Conservation (phyloP, 257 asterid genomes). For the Thymus quinquecostatus region DNA sequence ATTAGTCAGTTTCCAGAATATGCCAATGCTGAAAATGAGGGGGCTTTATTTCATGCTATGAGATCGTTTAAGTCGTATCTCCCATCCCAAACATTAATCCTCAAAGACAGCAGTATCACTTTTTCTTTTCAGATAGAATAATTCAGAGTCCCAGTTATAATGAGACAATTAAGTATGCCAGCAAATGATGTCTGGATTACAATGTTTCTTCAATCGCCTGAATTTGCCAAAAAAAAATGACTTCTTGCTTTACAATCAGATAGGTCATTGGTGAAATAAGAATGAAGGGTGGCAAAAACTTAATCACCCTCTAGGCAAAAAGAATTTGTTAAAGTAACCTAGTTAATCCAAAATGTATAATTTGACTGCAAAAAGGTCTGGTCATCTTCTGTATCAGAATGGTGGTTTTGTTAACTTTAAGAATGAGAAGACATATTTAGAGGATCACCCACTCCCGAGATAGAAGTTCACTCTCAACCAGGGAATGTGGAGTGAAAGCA, state of each 20-base stretch:
- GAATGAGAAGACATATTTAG: not conserved
- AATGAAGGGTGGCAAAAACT: not conserved
- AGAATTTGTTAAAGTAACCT: not conserved
- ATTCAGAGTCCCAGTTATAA: not conserved
- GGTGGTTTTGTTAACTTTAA: not conserved
- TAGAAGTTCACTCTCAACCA: conserved; percentile 5
- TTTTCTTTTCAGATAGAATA: not conserved
- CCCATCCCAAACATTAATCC: conserved; percentile 12
- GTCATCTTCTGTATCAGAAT: not conserved
- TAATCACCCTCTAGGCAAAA: not conserved
- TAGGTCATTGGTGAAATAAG: not conserved
- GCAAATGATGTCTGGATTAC: not conserved
- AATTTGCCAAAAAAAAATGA: not conserved
- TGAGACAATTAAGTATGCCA: not conserved
- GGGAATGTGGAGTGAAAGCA: conserved; percentile 15
- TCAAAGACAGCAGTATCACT: not conserved
- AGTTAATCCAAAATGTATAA: not conserved
- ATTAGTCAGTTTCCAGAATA: conserved; percentile 28
- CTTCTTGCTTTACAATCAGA: no score
- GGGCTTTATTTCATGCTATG: not conserved
- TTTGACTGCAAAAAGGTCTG: conserved; percentile 5
- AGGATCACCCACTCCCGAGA: not conserved
- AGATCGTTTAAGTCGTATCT: not conserved
- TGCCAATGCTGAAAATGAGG: conserved; percentile 5
- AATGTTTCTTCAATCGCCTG: not conserved